Base-by-base conservation (phyloP, 257 asterid species). In the Euphrasia confusa region DNA sequence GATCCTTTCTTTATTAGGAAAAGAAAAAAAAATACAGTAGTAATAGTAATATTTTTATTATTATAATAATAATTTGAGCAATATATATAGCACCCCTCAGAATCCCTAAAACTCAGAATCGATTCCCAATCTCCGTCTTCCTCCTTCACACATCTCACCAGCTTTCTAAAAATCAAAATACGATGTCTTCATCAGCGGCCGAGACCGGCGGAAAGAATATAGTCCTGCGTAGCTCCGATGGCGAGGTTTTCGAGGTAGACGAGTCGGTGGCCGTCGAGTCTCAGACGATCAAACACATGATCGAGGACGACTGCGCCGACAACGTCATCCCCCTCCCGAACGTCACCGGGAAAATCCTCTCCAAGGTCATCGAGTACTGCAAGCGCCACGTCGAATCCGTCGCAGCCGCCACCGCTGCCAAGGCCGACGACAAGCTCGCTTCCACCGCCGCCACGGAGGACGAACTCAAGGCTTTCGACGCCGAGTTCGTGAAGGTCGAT, bases 301-400 rank as follows among this genome's bases (percentile, higher is more conserved):
- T 81, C 7, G 84, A 45, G 52, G 52, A 45, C 52, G 52, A 45
- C 5, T 45, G 84, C n/a, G 74, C 77, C 8, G 77, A 78, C 61
- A 39, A 47, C 70, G 7, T 0, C 47, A 79, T 81, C 45, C 83
- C 79, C 0, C n/a, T 81, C 3, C 75, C 73, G 1, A 76, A 78
- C 63, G 81, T 81, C n/a, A 71, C 74, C 30, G 21, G 77, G 4
- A 69, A 57, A 60, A 66, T 77, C 54, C 63, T 81, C 8, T 57
- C 83, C 2, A 81, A 74, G 76, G 83, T 81, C 10, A 79, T 79
- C 26, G 79, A 79, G 64, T 81, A 81, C 67, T 79, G 79, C 50
- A 67, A 61, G 67, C 68, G 77, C 39, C 83, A 76, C 49, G 83
- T 62, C 0, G 71, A 74, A 0, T 71, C 73, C 14, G 58, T 30